phyloP scores from a whole-genome alignment of 2,329 filamentous ascomycete genomes.

The Hirsutella thompsonii region DNA sequence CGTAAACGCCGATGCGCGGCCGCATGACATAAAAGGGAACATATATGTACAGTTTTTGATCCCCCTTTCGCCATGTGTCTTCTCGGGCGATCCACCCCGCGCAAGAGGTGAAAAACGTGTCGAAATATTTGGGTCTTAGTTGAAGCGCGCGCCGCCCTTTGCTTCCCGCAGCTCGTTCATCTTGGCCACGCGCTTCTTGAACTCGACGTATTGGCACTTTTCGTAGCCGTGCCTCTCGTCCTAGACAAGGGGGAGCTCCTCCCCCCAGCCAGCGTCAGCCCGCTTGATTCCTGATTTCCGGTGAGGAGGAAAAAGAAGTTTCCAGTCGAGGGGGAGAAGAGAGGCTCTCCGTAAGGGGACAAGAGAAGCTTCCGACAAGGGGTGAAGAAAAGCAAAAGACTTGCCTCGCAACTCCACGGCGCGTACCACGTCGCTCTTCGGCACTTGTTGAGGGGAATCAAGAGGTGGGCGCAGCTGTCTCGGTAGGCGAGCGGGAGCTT shows the following conservation, averaged over 20 bases:
- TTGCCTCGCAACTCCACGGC: conserved; percentile 95
- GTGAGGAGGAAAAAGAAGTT: too few species aligned
- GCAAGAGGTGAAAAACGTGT: too few species aligned
- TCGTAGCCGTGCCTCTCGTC: conserved; percentile 96
- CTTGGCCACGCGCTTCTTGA: conserved; percentile 96
- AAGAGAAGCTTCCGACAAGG: not conserved
- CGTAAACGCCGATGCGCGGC: too few species aligned
- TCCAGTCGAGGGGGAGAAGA: too few species aligned
- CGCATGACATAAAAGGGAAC: not conserved
- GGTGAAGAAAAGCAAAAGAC: conserved; percentile 15
- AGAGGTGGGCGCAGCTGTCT: conserved; percentile 86
- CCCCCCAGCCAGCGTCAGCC: too few species aligned
- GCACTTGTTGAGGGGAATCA: conserved; percentile 94
- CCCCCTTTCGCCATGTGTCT: not conserved
- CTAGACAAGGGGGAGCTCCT: too few species aligned
- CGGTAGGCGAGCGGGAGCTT: conserved; percentile 81
- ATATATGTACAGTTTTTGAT: not conserved
- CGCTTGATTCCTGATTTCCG: too few species aligned
- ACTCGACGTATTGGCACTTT: conserved; percentile 98
- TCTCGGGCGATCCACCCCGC: too few species aligned
- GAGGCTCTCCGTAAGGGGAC: too few species aligned
- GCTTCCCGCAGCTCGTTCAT: conserved; percentile 91
- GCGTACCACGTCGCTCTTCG: conserved; percentile 85
- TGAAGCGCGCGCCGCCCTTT: conserved; percentile 76
- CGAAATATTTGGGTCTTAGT: too few species aligned